These are phyloP conservation scores for Penicillium janthinellum DNA, from an alignment of 2,329 filamentous ascomycete species.

Conservation along the genomic window DNA sequence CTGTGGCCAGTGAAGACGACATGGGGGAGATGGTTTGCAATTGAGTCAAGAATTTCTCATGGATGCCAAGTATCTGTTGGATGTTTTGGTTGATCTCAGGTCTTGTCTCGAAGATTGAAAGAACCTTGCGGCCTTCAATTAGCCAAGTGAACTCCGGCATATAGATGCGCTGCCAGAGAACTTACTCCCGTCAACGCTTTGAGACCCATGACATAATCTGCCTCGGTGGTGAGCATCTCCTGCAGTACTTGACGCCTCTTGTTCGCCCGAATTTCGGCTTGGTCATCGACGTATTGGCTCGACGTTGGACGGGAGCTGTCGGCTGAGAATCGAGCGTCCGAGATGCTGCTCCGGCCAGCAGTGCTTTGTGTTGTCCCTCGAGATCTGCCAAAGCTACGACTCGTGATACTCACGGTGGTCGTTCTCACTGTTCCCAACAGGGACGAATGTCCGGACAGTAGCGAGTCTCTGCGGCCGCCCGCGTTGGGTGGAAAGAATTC, in stretches of 20 bases:
- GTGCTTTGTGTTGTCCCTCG: slow-evolving; percentile 62
- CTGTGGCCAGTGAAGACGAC: slow-evolving; percentile 43
- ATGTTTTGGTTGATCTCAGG: slow-evolving; percentile 78
- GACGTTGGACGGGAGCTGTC: slow-evolving; percentile 56
- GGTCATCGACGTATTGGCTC: slow-evolving; percentile 62
- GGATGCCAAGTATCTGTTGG: slow-evolving; percentile 76
- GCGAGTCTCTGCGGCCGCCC: slow-evolving; percentile 21
- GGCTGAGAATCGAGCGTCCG: slow-evolving; percentile 64
- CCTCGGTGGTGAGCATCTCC: slow-evolving; percentile 83
- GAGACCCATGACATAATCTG: slow-evolving; percentile 83
- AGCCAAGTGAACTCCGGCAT: slow-evolving; percentile 28
- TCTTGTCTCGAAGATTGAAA: slow-evolving; percentile 72
- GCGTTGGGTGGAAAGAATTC: slow-evolving; percentile 18
- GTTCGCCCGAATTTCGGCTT: slow-evolving; percentile 69
- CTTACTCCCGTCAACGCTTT: slow-evolving; percentile 83
- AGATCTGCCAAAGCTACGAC: slow-evolving; percentile 68
- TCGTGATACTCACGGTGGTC: slow-evolving; percentile 74
- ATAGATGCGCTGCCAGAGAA: not conserved
- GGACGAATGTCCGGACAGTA: slow-evolving; percentile 71
- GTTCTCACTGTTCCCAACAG: slow-evolving; percentile 82
- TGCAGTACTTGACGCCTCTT: slow-evolving; percentile 79
- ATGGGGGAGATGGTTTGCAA: slow-evolving; percentile 71
- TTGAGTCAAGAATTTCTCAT: slow-evolving; percentile 77
- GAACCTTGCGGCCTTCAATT: slow-evolving; percentile 57
- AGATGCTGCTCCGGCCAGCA: slow-evolving; percentile 55